phyloP scores from a whole-genome alignment of 768 basidiomycete species.

The Leucocoprinus birnbaumii region DNA sequence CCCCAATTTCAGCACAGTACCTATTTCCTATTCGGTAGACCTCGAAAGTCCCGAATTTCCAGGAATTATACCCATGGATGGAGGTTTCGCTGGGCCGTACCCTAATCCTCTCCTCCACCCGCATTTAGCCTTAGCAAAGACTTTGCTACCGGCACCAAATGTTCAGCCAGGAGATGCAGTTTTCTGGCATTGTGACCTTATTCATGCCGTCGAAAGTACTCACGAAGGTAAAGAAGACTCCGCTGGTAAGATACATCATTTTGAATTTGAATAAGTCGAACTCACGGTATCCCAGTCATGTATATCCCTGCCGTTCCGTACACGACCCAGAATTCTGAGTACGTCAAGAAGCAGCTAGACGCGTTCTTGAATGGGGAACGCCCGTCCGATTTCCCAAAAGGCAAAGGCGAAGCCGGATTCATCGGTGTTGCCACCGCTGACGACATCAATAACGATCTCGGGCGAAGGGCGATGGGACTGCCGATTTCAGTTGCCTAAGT shows the following conservation, averaged over 20 bases:
- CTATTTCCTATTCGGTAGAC: slow-evolving; percentile 27
- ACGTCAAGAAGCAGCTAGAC: slow-evolving; percentile 60
- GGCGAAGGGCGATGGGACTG: slow-evolving; percentile 14
- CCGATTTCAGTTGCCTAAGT: neutral
- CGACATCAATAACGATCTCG: slow-evolving; percentile 33
- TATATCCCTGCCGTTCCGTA: slow-evolving; percentile 74
- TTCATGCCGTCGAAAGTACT: slow-evolving; percentile 46
- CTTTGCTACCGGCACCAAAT: slow-evolving; percentile 69
- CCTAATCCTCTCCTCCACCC: slow-evolving; percentile 61
- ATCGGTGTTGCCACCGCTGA: slow-evolving; percentile 31
- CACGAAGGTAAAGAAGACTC: slow-evolving; percentile 56
- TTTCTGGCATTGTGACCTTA: slow-evolving; percentile 70
- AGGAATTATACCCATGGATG: slow-evolving; percentile 38
- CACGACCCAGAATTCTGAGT: slow-evolving; percentile 58
- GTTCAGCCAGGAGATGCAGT: slow-evolving; percentile 78
- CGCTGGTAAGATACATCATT: slow-evolving; percentile 33
- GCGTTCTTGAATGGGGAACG: slow-evolving; percentile 56
- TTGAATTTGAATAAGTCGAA: neutral
- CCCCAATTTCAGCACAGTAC: no score
- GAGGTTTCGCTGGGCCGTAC: slow-evolving; percentile 39
- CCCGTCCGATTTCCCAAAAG: slow-evolving; percentile 70
- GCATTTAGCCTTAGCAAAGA: slow-evolving; percentile 57
- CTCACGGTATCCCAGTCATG: slow-evolving; percentile 45
- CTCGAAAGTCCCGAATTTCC: slow-evolving; percentile 47
- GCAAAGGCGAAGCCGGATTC: slow-evolving; percentile 32